Evolutionary conservation across 1,284 basidiomycete genomes (phyloP).

Genomic region (Sanguinoderma infundibulare): DNA sequence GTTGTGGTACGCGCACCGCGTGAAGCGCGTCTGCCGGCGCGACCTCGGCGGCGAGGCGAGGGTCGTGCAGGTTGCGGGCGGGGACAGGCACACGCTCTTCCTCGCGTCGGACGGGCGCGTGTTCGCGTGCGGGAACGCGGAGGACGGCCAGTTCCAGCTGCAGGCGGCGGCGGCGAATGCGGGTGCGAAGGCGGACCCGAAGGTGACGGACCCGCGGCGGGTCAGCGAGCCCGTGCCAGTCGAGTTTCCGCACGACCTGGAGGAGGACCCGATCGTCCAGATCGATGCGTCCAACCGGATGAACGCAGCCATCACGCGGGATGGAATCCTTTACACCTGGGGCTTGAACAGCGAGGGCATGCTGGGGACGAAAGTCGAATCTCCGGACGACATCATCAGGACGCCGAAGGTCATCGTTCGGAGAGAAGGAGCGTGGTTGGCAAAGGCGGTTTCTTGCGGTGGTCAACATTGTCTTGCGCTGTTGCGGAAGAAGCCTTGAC

Average conservation of each 20-base stretch:
- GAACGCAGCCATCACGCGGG: conserved; percentile 79
- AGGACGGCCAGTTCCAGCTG: conserved; percentile 81
- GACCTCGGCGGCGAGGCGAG: conserved; percentile 64
- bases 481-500: conserved; percentile 55
- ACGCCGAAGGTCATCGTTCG: conserved; percentile 65
- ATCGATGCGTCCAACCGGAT: conserved; percentile 79
- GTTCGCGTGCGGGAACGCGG: conserved; percentile 80
- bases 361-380: conserved; percentile 62
- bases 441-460: conserved; percentile 64
- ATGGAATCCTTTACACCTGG: conserved; percentile 85
- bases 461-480: conserved; percentile 72
- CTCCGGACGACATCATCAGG: conserved; percentile 45
- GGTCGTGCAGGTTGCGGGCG: conserved; percentile 77
- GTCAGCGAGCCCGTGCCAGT: conserved; percentile 58
- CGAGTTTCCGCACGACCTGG: conserved; percentile 60
- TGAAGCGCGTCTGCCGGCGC: conserved; percentile 67
- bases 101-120: conserved; percentile 83
- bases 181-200: conserved; percentile 48
- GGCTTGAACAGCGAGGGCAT: conserved; percentile 79
- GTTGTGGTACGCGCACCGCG: conserved; percentile 69
- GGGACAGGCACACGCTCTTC: conserved; percentile 89
- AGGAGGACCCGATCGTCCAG: conserved; percentile 61
- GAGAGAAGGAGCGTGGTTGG: conserved; percentile 63
- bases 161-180: conserved; percentile 56
- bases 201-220: background rate